Evolutionary conservation across 108 stramenopile genomes (phyloP).

Genomic region (Cylindrotheca closterium): DNA sequence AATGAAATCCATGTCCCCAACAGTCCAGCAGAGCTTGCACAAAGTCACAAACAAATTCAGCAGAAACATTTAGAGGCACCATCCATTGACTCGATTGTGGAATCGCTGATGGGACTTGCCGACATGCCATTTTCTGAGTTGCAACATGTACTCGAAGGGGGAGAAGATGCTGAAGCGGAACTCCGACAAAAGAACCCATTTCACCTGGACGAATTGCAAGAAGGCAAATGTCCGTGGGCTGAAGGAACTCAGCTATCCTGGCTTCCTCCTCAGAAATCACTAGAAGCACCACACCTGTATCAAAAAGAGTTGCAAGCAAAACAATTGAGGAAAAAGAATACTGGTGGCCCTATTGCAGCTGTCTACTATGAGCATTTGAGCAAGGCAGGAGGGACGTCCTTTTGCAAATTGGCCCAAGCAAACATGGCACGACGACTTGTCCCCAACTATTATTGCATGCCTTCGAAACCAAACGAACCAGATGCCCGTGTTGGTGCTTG

Average conservation of each 20-base stretch:
- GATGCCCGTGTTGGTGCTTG: background rate
- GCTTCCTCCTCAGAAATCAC: background rate
- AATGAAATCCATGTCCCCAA: background rate
- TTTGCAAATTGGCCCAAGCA: constrained; percentile 64
- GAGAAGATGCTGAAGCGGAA: background rate
- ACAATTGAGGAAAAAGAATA: background rate
- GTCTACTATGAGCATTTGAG: constrained; percentile 76
- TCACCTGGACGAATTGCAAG: background rate
- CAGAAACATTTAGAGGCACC: background rate
- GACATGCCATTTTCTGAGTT: background rate
- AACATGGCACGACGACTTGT: constrained; percentile 46
- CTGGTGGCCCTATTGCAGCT: background rate
- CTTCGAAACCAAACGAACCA: background rate
- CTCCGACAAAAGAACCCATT: background rate
- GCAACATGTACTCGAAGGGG: background rate
- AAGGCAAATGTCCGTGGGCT: background rate
- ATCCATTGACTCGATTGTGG: background rate
- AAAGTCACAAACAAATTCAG: background rate
- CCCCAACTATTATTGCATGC: constrained; percentile 31
- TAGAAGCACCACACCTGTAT: background rate
- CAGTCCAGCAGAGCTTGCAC: background rate
- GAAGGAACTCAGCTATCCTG: background rate
- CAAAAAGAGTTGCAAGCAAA: background rate
- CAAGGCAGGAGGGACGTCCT: constrained; percentile 77
- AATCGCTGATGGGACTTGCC: background rate